phyloP scores from a whole-genome alignment of 1,284 basidiomycete species.

The Puccinia polysora region DNA sequence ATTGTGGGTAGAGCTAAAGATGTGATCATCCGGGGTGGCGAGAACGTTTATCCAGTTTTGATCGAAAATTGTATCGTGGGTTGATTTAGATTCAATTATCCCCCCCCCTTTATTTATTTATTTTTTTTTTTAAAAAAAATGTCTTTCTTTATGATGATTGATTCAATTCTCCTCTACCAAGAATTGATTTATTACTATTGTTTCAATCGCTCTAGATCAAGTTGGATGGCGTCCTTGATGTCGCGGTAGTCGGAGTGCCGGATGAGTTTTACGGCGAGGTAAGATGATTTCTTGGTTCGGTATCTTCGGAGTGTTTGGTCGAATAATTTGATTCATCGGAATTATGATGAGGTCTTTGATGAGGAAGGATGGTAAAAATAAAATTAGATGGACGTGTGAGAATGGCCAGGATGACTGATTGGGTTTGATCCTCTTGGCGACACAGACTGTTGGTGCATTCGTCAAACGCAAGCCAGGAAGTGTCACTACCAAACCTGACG shows the following conservation, averaged over 20 bases:
- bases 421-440: background rate
- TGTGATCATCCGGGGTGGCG: slow-evolving; percentile 45
- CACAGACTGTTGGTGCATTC: slow-evolving; percentile 12
- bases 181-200: background rate
- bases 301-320: background rate
- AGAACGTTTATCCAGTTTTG: slow-evolving; percentile 44
- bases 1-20: slow-evolving; percentile 45
- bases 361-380: no score
- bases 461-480: slow-evolving; percentile 7
- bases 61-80: slow-evolving; percentile 42
- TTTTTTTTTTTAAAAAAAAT: background rate
- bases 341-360: no score
- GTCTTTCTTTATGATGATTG: background rate
- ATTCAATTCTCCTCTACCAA: background rate
- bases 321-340: background rate
- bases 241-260: slow-evolving; percentile 16
- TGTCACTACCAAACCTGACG: background rate
- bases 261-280: slow-evolving; percentile 35
- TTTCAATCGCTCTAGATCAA: background rate
- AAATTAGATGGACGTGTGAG: no score
- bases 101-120: background rate
- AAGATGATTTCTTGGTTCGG: slow-evolving; percentile 1
- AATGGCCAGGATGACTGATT: no score
- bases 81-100: background rate
- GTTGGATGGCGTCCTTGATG: slow-evolving; percentile 27